Conservation (phyloP, 768 basidiomycete species). For the Austroboletus eburneus region DNA sequence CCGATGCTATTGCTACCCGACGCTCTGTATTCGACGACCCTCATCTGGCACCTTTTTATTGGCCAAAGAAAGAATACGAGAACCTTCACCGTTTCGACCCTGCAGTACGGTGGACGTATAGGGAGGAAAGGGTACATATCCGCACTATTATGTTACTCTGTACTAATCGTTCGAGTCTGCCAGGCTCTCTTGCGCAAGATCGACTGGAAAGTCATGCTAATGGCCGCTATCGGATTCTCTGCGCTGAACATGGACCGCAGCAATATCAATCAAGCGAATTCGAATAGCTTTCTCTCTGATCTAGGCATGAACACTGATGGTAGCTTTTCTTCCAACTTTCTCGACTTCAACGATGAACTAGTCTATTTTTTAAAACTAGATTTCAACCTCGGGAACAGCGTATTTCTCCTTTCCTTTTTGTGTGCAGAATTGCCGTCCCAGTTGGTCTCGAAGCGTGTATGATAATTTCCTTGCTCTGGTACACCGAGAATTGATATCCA, state of each 20-base stretch:
- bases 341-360: not conserved
- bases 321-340: slow-evolving; percentile 8
- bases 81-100: slow-evolving; percentile 56
- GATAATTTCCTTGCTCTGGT: slow-evolving; percentile 3
- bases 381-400: slow-evolving; percentile 52
- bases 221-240: slow-evolving; percentile 54
- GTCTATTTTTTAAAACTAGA: slow-evolving; percentile 30
- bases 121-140: slow-evolving; percentile 44
- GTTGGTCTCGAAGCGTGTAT: slow-evolving; percentile 53
- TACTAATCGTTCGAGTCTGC: not conserved
- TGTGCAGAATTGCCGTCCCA: slow-evolving; percentile 61
- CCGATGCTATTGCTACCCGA: slow-evolving; percentile 42
- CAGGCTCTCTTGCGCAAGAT: slow-evolving; percentile 50
- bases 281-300: slow-evolving; percentile 55
- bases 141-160: not conserved
- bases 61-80: slow-evolving; percentile 50
- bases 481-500: not conserved
- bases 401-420: slow-evolving; percentile 50
- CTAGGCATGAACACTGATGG: slow-evolving; percentile 49
- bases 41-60: slow-evolving; percentile 27
- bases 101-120: slow-evolving; percentile 53
- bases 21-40: slow-evolving; percentile 52
- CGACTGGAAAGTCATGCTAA: slow-evolving; percentile 59
- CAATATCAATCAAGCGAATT: slow-evolving; percentile 56
- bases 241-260: slow-evolving; percentile 51